Percentiles rank a stretch among this genome's conserved stretches.
Conservation (phyloP, 176 grass and related monocot species). For the Aegilops umbellulata region DNA sequence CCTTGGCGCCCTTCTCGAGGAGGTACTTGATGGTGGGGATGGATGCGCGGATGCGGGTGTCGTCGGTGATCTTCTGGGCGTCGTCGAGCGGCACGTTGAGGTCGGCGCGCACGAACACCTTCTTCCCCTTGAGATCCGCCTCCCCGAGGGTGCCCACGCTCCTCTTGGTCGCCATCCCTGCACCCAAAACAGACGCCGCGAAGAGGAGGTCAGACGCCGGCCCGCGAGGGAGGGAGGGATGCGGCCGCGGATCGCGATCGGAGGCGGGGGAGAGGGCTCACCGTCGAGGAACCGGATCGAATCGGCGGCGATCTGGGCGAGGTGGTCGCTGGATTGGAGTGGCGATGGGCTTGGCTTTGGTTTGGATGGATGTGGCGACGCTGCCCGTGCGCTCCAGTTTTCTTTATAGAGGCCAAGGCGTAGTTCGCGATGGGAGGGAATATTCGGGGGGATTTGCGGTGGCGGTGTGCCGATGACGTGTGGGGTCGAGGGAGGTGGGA, state of each 20-base stretch:
- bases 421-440: neutral
- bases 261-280: neutral
- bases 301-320: constrained; percentile 18
- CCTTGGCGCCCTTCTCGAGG: constrained; percentile 71
- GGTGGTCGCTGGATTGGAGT: neutral
- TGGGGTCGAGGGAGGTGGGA: neutral
- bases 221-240: neutral
- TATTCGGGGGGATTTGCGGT: neutral
- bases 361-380: constrained; percentile 12
- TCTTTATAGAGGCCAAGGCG: constrained; percentile 21
- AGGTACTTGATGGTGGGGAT: constrained; percentile 92
- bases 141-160: constrained; percentile 77
- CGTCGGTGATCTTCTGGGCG: constrained; percentile 88
- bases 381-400: neutral
- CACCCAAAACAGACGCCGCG: constrained; percentile 21
- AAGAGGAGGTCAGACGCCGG: neutral
- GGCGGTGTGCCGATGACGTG: neutral
- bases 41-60: constrained; percentile 83
- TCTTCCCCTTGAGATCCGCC: constrained; percentile 42
- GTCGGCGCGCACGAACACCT: constrained; percentile 86
- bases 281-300: constrained; percentile 24
- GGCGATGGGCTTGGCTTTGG: neutral
- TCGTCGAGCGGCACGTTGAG: constrained; percentile 97
- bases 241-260: neutral
- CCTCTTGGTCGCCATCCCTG: constrained; percentile 69